Evolutionary conservation across 345 rosid species (phyloP).

Genomic region (Gossypium longicalyx): DNA sequence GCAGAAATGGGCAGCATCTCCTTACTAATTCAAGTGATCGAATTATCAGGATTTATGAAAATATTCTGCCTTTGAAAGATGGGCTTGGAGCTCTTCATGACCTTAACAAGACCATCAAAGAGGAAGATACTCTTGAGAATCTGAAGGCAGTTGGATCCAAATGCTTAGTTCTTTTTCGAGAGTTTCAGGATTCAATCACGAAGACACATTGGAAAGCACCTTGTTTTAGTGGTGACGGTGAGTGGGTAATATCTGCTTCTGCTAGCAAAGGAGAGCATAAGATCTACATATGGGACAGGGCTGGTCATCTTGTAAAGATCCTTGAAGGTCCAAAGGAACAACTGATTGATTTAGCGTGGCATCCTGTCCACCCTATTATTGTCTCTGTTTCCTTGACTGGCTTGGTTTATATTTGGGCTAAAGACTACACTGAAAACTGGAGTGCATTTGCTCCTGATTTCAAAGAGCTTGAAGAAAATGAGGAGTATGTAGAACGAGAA

Average conservation of each 20-base stretch:
- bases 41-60: constrained; percentile 82
- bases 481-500: constrained; percentile 95
- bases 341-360: constrained; percentile 94
- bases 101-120: constrained; percentile 42
- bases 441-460: constrained; percentile 99
- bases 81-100: constrained; percentile 47
- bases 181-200: constrained; percentile 94
- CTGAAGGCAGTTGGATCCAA: constrained; percentile 72
- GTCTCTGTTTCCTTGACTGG: constrained; percentile 92
- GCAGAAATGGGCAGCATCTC: constrained; percentile 85
- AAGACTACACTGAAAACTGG: constrained; percentile 98
- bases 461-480: constrained; percentile 98
- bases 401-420: constrained; percentile 95
- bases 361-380: constrained; percentile 93
- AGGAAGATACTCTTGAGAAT: constrained; percentile 58
- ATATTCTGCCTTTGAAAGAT: constrained; percentile 74
- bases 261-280: constrained; percentile 99
- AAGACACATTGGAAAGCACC: constrained; percentile 99
- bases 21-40: constrained; percentile 97
- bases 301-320: constrained; percentile 93
- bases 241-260: constrained; percentile 97
- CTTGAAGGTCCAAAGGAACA: constrained; percentile 99
- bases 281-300: constrained; percentile 97
- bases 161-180: constrained; percentile 78
- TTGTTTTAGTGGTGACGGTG: constrained; percentile 97